Evolutionary conservation across 805 yeast genomes (phyloP), one percentile per base, ranked within the genome.

Genomic region (Candida incommunis): DNA sequence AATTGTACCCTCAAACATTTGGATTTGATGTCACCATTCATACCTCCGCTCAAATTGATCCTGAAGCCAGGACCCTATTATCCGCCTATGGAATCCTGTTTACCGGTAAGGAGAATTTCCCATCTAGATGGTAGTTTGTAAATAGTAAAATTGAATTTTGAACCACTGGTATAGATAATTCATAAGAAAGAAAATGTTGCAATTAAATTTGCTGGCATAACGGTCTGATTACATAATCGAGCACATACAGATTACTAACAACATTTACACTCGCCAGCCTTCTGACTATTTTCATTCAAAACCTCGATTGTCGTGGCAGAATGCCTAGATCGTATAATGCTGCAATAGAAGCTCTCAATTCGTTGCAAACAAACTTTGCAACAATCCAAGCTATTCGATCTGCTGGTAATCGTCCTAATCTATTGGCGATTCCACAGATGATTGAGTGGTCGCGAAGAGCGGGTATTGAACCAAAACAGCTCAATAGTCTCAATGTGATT

Each of bases 311-410:
- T n/a, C n/a, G n/a, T n/a, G n/a, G 13, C 27, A 13, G 20, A 31
- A 31, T 31, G 37, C 18, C 18, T 5, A 9, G 37, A 18, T 5
- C 37, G 18, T 63, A 61, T 44, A 43, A 72, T 59, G 96, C 87
- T 63, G 98, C 99, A 1, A 76, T 92, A 42, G 70, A 71, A 44
- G 83, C 92, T 2, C 70, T 92, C 55, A 92, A 92, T 64, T 73
- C 86, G 2, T 66, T 90, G 29, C 99, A 92, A 60, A 82, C 96
- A 22, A 92, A 94, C 60, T 86, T 80, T 61, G 87, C 95, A 22
- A 78, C 87, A 7, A 77, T 92, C 42, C 94, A 90, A 63, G 90
- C 94, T 3, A 73, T 78, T 45, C 74, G 84, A 52, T 75, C 76
- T 52, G 68, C 82, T 2, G 94, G 92, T 4, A 69, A 70, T 29